Base-by-base conservation (phyloP, 202 grass and related monocot genomes). In the Panicum virgatum region DNA sequence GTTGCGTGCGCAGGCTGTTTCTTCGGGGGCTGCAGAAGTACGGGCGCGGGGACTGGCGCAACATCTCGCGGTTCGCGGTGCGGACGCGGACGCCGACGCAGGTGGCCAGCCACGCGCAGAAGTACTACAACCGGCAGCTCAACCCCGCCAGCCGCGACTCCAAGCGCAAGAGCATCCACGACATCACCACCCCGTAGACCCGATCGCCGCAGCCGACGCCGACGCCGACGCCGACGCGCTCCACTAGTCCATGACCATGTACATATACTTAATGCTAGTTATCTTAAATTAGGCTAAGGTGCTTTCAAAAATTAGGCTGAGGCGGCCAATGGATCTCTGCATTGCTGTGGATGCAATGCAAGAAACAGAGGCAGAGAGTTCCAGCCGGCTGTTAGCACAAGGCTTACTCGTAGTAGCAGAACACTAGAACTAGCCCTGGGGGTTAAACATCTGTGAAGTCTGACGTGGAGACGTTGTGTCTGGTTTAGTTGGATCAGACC, bases 141-240 rank as follows among this genome's bases (percentile, higher is more conserved):
- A 94, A 82, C 82, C 81, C 81, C 11, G 84, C 50, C 44, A 73
- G 67, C 3, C 69, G 82, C 40, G 93, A 96, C 76, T 88, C 89
- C 27, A 99, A 99, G 83, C 90, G 96, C 62, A 98, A 93, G 87
- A 99, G 96, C 87, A 99, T 99, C 69, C 96, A 99, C 76, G 96
- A 99, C 81, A 99, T 99, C 80, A 99, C 96, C 20, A 84, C 86
- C 2, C 89, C 91, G 16, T 93, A 40, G 76, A 78, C 54, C 36
- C 3, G 6, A 2, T 7, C 50, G 70, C 12, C 45, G 19, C 54
- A 3, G 51, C 12, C 69, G 85, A 46, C 56, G 42, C 15, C 87
- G 62, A 53, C 77, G 51, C 12, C 69, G 85, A 46, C 56, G 42
- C 15, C 87, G 62, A 53, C 77, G 20, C 23, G 19, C 76, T 39